Evolutionary conservation across 2,329 filamentous ascomycete species (phyloP), one percentile per base, ranked within the genome.

Genomic region (Madurella fahalii): DNA sequence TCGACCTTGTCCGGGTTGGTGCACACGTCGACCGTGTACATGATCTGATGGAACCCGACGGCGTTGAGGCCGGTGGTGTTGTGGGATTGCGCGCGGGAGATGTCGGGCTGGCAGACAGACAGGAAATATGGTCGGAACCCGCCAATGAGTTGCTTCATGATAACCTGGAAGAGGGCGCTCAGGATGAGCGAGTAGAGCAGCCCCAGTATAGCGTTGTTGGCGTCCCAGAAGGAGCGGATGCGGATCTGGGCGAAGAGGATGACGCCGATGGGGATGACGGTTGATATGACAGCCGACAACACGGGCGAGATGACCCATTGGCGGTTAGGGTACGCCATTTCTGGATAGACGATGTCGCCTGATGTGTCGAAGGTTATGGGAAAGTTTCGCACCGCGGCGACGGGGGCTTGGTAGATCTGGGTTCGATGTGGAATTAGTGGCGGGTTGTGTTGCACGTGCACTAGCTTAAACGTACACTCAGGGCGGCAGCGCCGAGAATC

Each of bases 161-260:
- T 85, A 61, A 90, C 86, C 65, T 90, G 87, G 72, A 90, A 89
- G 47, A 90, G 81, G n/a, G 85, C 83, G 3, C 84, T 84, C 5
- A 78, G 75, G 70, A 89, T 87, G 58, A 89, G 77, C 0, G 81
- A 77, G 74, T 90, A 90, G 0, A 89, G 71, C 0, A 90, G 78
- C 13, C 86, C 87, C 46, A 89, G 77, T 47, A 84, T 73, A 43
- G 80, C 86, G 66, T 90, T 90, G 74, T 89, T 89, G 64, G 83
- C 73, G 53, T 86, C 83, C 83, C 83, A 86, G 72, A 86, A 86
- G 8, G 80, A 84, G 52, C 82, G 80, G 45, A 89, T 76, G 47
- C 85, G 81, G 61, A 89, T 78, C 68, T 90, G 86, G 71, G 84
- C 79, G 51, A 84, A 61, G 2, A 87, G 70, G 63, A 90, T 82